Base-by-base conservation (phyloP, 2,329 filamentous ascomycete species). In the Lizonia empirigonia region DNA sequence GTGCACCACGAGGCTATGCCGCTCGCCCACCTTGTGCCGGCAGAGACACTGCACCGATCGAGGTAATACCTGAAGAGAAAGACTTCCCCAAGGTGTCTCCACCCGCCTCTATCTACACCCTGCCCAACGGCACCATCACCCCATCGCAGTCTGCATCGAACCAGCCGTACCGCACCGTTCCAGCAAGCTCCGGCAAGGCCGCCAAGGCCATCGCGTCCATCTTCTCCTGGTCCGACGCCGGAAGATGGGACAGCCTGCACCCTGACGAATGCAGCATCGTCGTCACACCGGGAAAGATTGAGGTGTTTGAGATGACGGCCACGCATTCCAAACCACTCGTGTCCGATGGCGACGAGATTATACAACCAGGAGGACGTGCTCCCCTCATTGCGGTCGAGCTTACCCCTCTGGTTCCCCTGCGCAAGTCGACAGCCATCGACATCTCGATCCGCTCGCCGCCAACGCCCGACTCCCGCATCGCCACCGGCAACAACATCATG, bases 391-490 rank as follows among this genome's bases (percentile, higher is more conserved):
- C 88, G 5, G 83, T 97, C 26, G 91, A 96, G 67, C 84, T 99
- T 33, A 97, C 93, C 0, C 94, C 94, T 0, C 79, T 96, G 29
- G 93, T 97, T 7, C 88, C 92, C 60, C 86, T 97, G 55, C 85
- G 93, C 56, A 88, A 93, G 65, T 94, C 92, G 64, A 99, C 91
- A 18, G 90, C 89, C 3, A 84, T 99, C 24, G 94, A 99, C 70
- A 90, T 99, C 45, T 94, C 95, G 59, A 90, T 99, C 58, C 88
- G 91, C 40, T 97, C 93, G 6, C 90, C 90, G 1, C 88, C 92
- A 20, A 88, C 89, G 6, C 70, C 80, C 26, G 84, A 89, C 56
- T 91, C 89, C 5, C 84, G 85, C 62, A 82, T 96, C 49, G 82
- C 80, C 52, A 82, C 87, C 10, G 74, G 76, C 36, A 87, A 86